A percentile compares a stretch with the other conserved stretches of the same genome.
phyloP scores from a whole-genome alignment of 1,139 yeast genomes.

The Suhomyces bolitotheri region DNA sequence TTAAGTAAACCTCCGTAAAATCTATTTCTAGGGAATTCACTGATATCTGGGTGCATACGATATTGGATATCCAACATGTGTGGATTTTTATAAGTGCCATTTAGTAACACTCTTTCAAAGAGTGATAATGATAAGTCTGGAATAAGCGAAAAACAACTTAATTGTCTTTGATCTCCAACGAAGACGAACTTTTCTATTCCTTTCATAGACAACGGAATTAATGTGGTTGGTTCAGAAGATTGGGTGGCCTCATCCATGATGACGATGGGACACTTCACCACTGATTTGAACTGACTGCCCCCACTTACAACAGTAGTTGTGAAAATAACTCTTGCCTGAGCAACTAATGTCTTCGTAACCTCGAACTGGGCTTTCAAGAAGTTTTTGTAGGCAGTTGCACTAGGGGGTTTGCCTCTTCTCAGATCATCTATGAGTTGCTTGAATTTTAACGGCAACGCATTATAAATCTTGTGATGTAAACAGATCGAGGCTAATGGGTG shows the following conservation, averaged over 20 bases:
- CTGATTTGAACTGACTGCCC: constrained; percentile 57
- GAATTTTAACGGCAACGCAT: constrained; percentile 46
- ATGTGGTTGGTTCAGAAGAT: constrained; percentile 68
- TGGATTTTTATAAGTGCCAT: constrained; percentile 58
- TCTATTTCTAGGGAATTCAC: constrained; percentile 61
- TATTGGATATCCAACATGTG: constrained; percentile 73
- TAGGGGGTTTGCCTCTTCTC: constrained; percentile 34
- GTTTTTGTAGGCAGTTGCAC: constrained; percentile 49
- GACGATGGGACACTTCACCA: constrained; percentile 62
- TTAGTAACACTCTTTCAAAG: constrained; percentile 57
- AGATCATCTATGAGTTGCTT: constrained; percentile 46
- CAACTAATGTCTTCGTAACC: constrained; percentile 50
- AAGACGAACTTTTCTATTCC: constrained; percentile 67
- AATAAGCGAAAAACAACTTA: constrained; percentile 65
- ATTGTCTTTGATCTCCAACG: constrained; percentile 71
- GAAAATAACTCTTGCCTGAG: constrained; percentile 68
- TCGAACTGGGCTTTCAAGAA: constrained; percentile 44
- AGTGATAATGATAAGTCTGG: constrained; percentile 59
- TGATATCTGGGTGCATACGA: constrained; percentile 64
- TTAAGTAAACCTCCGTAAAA: constrained; percentile 56
- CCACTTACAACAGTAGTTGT: constrained; percentile 75
- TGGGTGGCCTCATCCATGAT: constrained; percentile 52
- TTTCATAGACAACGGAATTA: constrained; percentile 68
- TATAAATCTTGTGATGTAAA: constrained; percentile 59
- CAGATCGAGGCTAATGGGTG: constrained; percentile 63